Evolutionary conservation across 2,329 filamentous ascomycete genomes (phyloP).

Genomic region (Rutstroemia sp.): DNA sequence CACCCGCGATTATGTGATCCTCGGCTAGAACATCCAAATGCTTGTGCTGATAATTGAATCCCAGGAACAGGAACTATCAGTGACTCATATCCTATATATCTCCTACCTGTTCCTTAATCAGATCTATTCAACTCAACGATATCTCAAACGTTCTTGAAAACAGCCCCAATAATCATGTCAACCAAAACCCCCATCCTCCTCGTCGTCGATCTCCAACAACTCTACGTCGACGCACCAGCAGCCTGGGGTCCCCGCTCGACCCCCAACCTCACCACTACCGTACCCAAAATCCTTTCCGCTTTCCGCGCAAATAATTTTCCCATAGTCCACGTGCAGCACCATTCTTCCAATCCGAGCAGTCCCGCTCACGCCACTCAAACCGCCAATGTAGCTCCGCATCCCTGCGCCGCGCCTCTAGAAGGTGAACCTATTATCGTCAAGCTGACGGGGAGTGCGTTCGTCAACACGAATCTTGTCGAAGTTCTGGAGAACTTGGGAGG

Average conservation of each 20-base stretch:
- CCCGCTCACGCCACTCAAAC: conserved; percentile 11
- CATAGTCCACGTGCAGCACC: conserved; percentile 19
- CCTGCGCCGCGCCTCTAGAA: conserved; percentile 10
- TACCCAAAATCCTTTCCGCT: conserved; percentile 11
- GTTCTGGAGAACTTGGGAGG: not conserved
- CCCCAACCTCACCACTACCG: conserved; percentile 14
- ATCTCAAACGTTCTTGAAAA: no score
- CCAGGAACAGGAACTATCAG: no score
- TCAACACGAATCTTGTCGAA: conserved; percentile 6
- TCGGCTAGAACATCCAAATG: no score
- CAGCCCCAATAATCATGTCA: not conserved
- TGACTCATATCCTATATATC: not conserved
- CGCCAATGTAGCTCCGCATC: conserved; percentile 13
- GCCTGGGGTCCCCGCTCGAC: conserved; percentile 21
- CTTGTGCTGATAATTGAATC: no score
- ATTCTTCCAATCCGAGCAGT: conserved; percentile 12
- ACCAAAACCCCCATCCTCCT: conserved; percentile 11
- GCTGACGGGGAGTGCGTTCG: conserved; percentile 17
- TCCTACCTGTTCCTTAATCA: not conserved
- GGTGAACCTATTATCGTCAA: conserved; percentile 17
- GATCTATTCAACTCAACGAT: not conserved
- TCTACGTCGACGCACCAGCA: conserved; percentile 10
- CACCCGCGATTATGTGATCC: no score
- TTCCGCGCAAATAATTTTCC: conserved; percentile 16
- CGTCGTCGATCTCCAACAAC: conserved; percentile 20